phyloP scores from a whole-genome alignment of 768 basidiomycete genomes.

The Pisolithus albus region DNA sequence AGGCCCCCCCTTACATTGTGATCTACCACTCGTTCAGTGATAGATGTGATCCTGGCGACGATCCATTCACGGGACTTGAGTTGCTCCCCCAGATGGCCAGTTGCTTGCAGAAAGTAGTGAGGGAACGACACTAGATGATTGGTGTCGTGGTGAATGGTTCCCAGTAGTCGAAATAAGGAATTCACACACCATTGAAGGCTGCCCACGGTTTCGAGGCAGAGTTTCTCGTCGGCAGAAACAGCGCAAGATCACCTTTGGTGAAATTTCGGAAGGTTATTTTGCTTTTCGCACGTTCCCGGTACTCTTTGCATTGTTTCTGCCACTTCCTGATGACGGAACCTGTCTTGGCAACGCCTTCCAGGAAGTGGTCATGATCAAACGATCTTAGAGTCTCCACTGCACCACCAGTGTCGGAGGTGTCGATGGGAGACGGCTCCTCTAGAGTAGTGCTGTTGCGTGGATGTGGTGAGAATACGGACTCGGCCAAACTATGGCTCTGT shows the following conservation, averaged over 20 bases:
- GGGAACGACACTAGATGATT: constrained; percentile 76
- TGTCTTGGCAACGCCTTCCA: constrained; percentile 75
- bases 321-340: constrained; percentile 90
- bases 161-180: too few species aligned
- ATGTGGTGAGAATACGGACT: constrained; percentile 44
- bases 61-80: constrained; percentile 92
- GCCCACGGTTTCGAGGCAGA: constrained; percentile 94
- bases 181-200: constrained; percentile 83
- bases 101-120: constrained; percentile 92
- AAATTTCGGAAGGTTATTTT: constrained; percentile 98
- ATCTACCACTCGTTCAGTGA: constrained; percentile 80
- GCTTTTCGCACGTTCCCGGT: constrained; percentile 90
- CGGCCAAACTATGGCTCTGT: constrained; percentile 33
- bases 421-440: constrained; percentile 66
- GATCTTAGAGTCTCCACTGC: constrained; percentile 64
- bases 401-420: constrained; percentile 65
- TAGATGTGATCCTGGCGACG: constrained; percentile 84
- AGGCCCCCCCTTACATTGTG: constrained; percentile 43
- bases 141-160: neutral
- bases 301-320: constrained; percentile 96
- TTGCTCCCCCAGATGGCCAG: constrained; percentile 80
- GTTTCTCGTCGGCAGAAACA: constrained; percentile 94
- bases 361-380: constrained; percentile 80
- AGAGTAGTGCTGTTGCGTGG: constrained; percentile 45
- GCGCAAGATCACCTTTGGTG: constrained; percentile 86